Conservation (phyloP, 2,329 filamentous ascomycete genomes). For the Camillea tinctor region DNA sequence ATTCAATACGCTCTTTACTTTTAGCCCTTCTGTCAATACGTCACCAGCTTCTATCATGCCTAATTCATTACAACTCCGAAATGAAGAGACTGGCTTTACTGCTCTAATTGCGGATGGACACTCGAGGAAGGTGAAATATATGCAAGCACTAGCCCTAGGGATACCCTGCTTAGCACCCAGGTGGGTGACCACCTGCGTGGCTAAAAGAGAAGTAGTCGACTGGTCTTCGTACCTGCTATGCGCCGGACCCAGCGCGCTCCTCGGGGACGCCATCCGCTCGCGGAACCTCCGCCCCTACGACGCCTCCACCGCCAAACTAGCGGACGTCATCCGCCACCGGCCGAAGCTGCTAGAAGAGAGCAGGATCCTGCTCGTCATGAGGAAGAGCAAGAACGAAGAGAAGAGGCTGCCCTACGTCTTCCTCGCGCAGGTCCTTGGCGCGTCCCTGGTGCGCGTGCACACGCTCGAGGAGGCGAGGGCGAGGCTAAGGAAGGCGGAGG, state of each 20-base stretch:
- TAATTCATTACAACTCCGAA: conserved; percentile 50
- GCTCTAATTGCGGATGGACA: conserved; percentile 84
- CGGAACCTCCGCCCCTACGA: conserved; percentile 64
- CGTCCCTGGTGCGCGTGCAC: conserved; percentile 64
- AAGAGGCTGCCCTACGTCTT: conserved; percentile 75
- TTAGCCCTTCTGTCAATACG: conserved; percentile 30
- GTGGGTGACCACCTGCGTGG: conserved; percentile 76
- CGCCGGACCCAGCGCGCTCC: conserved; percentile 74
- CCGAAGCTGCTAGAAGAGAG: conserved; percentile 62
- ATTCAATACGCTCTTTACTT: conserved; percentile 78
- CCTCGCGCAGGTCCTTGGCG: conserved; percentile 75
- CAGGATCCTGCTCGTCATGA: conserved; percentile 70
- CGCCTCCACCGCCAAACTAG: conserved; percentile 54
- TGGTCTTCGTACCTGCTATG: conserved; percentile 84
- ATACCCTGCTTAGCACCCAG: conserved; percentile 80
- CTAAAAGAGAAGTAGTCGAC: conserved; percentile 59
- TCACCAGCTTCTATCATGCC: conserved; percentile 22
- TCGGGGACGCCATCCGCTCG: conserved; percentile 76
- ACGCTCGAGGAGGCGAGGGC: conserved; percentile 65
- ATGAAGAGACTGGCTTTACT: conserved; percentile 66
- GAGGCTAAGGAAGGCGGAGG: conserved; percentile 52
- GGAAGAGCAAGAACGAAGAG: conserved; percentile 59
- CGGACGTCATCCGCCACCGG: conserved; percentile 57
- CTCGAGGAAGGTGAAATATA: conserved; percentile 85
- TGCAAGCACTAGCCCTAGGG: conserved; percentile 88